Conservation (phyloP, 1,284 basidiomycete genomes). For the Cryptococcus sp. region DNA sequence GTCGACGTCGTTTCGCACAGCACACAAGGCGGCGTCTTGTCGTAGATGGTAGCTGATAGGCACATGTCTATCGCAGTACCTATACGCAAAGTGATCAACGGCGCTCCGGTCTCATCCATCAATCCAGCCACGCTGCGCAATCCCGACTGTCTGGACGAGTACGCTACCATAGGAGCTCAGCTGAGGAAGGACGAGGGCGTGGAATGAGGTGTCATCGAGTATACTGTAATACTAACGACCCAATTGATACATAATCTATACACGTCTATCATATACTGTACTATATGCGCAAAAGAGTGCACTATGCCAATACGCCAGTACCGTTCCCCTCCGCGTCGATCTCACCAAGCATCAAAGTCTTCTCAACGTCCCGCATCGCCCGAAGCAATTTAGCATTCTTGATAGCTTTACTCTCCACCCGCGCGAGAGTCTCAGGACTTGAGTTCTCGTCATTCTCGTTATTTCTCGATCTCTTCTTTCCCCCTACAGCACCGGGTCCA, state of each 20-base stretch:
- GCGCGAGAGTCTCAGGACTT: too few species aligned
- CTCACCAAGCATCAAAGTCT: constrained; percentile 17
- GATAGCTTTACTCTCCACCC: constrained; percentile 26
- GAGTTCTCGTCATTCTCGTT: constrained; percentile 1
- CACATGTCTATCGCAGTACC: constrained; percentile 23
- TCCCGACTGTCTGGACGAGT: constrained; percentile 70
- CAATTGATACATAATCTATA: background rate
- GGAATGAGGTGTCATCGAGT: background rate
- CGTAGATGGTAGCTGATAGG: background rate
- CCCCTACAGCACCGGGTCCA: background rate
- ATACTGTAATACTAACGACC: too few species aligned
- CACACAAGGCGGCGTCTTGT: background rate
- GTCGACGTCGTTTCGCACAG: constrained; percentile 5
- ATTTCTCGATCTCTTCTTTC: constrained; percentile 5
- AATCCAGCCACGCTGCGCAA: constrained; percentile 77
- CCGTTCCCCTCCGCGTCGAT: background rate
- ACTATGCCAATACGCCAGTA: background rate
- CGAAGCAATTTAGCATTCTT: constrained; percentile 36
- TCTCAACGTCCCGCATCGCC: constrained; percentile 27
- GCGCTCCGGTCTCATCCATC: constrained; percentile 67
- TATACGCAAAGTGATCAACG: constrained; percentile 68
- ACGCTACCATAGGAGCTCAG: constrained; percentile 61
- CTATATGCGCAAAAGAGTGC: background rate
- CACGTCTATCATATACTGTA: background rate
- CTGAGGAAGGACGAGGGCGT: constrained; percentile 57